Conservation (phyloP, 2,329 filamentous ascomycete genomes). For the Tolypocladium pustulatum region DNA sequence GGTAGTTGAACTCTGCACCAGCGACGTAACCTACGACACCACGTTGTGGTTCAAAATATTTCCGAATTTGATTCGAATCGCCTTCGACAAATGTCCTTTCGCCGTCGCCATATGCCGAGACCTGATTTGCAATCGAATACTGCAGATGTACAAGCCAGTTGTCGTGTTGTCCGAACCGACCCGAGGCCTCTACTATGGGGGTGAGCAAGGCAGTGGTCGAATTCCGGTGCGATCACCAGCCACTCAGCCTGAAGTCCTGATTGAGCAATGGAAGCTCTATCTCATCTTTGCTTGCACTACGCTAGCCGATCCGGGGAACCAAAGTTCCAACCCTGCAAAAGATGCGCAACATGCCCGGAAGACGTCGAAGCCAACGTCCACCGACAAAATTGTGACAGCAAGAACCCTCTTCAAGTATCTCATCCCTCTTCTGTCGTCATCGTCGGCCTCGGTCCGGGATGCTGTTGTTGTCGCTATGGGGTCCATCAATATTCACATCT, state of each 20-base stretch:
- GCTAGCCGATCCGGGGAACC: constrained; percentile 68
- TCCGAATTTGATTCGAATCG: constrained; percentile 83
- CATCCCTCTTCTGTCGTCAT: constrained; percentile 74
- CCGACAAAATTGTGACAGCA: constrained; percentile 77
- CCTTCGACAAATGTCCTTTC: constrained; percentile 83
- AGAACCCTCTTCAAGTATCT: constrained; percentile 83
- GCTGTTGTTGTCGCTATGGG: constrained; percentile 87
- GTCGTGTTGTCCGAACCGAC: constrained; percentile 65
- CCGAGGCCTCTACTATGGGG: constrained; percentile 52
- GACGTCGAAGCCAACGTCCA: constrained; percentile 57
- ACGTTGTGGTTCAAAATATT: constrained; percentile 98
- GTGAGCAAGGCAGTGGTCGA: constrained; percentile 45
- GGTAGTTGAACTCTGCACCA: constrained; percentile 87
- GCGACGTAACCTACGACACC: constrained; percentile 87
- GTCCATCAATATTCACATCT: constrained; percentile 90
- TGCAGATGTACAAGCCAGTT: constrained; percentile 87
- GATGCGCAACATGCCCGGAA: constrained; percentile 70
- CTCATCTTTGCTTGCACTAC: constrained; percentile 96
- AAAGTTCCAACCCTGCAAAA: constrained; percentile 28
- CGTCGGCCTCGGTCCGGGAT: constrained; percentile 71
- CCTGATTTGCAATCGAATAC: constrained; percentile 80
- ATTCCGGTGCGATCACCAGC: constrained; percentile 46
- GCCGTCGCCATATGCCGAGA: constrained; percentile 86
- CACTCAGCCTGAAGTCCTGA: constrained; percentile 72
- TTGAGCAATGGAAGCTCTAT: constrained; percentile 98